These are phyloP conservation scores for Chrysanthemum makinoi DNA, from an alignment of 129 eudicot species.

Conservation along the genomic window DNA sequence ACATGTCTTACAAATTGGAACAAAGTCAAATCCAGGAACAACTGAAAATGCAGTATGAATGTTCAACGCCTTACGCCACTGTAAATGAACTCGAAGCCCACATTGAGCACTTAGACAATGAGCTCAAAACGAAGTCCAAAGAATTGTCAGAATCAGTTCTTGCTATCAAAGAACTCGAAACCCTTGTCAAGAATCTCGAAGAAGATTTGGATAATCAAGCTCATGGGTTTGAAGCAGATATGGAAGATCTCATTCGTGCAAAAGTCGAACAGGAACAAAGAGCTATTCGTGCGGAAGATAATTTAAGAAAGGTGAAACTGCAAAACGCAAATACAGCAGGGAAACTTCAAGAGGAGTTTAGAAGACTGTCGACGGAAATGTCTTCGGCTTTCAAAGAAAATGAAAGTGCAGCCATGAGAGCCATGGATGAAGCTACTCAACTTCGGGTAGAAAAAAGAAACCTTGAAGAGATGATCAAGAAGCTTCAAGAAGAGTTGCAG, in stretches of 20 bases:
- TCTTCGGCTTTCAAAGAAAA: conserved; percentile 76
- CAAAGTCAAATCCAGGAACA: conserved; percentile 83
- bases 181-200: conserved; percentile 60
- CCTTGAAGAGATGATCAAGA: conserved; percentile 56
- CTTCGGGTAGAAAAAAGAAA: conserved; percentile 58
- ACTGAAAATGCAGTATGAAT: conserved; percentile 81
- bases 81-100: conserved; percentile 59
- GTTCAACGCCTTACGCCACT: conserved; percentile 56
- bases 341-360: conserved; percentile 86
- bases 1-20: conserved; percentile 57
- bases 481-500: conserved; percentile 49
- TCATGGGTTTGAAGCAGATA: conserved; percentile 70
- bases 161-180: conserved; percentile 50
- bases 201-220: conserved; percentile 71
- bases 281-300: conserved; percentile 77
- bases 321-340: conserved; percentile 83
- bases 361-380: conserved; percentile 76
- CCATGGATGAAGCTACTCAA: conserved; percentile 69
- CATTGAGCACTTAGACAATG: conserved; percentile 44
- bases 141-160: conserved; percentile 41
- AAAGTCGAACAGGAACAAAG: conserved; percentile 89
- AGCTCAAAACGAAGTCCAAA: conserved; percentile 39
- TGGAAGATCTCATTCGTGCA: conserved; percentile 53
- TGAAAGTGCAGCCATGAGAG: conserved; percentile 71
- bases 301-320: conserved; percentile 56